Evolutionary conservation across 116 monocot genomes (phyloP).

Genomic region (Posidonia oceanica): DNA sequence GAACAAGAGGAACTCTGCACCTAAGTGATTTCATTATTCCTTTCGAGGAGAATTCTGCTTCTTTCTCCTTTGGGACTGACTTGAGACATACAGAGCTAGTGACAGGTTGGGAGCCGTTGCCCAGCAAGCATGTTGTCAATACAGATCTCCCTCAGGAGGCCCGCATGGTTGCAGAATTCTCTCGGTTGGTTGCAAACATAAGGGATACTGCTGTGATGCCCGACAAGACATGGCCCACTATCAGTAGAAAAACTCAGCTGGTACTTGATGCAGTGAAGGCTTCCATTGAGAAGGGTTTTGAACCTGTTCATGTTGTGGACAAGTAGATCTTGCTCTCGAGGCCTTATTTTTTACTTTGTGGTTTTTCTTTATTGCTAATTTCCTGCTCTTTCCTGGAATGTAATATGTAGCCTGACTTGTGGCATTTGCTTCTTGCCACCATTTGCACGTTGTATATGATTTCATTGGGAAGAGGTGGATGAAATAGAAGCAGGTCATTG

Average conservation of each 20-base stretch:
- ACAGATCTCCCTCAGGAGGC: conserved; percentile 70
- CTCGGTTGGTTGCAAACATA: conserved; percentile 40
- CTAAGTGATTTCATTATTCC: conserved; percentile 57
- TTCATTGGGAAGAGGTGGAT: too few relatives aligned
- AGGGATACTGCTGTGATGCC: conserved; percentile 32
- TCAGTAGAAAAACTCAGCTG: conserved; percentile 70
- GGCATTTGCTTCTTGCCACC: too few relatives aligned
- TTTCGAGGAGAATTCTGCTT: conserved; percentile 32
- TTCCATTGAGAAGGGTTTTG: conserved; percentile 51
- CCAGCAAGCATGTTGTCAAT: conserved; percentile 35
- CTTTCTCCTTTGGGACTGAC: conserved; percentile 26
- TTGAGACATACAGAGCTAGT: conserved; percentile 34
- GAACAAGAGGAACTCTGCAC: conserved; percentile 50
- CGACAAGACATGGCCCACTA: conserved; percentile 48
- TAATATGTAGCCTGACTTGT: too few relatives aligned
- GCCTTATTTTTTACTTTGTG: too few relatives aligned
- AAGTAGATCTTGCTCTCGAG: not conserved
- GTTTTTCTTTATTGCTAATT: too few relatives aligned
- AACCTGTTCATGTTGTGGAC: conserved; percentile 16
- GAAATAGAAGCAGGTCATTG: too few relatives aligned
- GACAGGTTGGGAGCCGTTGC: conserved; percentile 33
- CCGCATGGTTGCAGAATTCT: conserved; percentile 61
- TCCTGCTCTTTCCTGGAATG: too few relatives aligned
- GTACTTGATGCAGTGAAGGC: conserved; percentile 76
- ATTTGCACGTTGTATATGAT: too few relatives aligned